Evolutionary conservation across 2,329 filamentous ascomycete genomes (phyloP).

Genomic region (Thermothelomyces thermophilus): DNA sequence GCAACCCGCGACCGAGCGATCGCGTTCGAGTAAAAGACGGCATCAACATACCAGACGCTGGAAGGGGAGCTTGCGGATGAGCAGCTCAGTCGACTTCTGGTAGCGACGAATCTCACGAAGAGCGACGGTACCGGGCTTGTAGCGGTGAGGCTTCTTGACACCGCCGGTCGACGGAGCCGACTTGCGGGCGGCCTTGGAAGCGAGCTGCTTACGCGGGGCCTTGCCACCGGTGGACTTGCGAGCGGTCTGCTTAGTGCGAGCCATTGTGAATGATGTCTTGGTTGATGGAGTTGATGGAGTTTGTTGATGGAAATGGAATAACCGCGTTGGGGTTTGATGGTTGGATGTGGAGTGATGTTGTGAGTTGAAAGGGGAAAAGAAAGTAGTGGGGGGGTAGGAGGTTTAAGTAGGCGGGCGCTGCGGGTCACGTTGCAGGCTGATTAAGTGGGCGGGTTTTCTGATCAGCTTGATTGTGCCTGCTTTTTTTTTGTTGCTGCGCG

Average conservation of each 20-base stretch:
- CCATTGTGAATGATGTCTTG: constrained; percentile 41
- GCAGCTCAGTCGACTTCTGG: constrained; percentile 93
- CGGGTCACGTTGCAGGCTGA: constrained; percentile 32
- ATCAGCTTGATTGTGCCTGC: constrained; percentile 22
- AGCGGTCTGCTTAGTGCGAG: constrained; percentile 61
- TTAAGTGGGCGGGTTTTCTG: constrained; percentile 25
- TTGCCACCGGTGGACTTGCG: constrained; percentile 76
- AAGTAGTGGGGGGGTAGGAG: constrained; percentile 38
- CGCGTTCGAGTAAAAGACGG: constrained; percentile 13
- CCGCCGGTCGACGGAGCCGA: constrained; percentile 92
- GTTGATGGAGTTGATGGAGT: constrained; percentile 20
- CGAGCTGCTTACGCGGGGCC: constrained; percentile 89
- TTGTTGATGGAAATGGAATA: constrained; percentile 25
- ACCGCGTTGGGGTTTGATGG: constrained; percentile 28
- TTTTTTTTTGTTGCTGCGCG: constrained; percentile 23
- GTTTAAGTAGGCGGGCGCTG: constrained; percentile 33
- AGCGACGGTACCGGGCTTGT: constrained; percentile 92
- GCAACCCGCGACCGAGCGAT: background rate
- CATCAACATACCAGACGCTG: constrained; percentile 83
- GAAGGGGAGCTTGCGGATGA: constrained; percentile 97
- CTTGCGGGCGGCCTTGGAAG: constrained; percentile 98
- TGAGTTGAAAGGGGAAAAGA: constrained; percentile 34
- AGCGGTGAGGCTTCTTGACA: constrained; percentile 91
- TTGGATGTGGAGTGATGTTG: constrained; percentile 29
- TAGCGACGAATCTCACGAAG: constrained; percentile 98